phyloP scores from a whole-genome alignment of 768 basidiomycete species.

The Stropharia rugosoannulata region DNA sequence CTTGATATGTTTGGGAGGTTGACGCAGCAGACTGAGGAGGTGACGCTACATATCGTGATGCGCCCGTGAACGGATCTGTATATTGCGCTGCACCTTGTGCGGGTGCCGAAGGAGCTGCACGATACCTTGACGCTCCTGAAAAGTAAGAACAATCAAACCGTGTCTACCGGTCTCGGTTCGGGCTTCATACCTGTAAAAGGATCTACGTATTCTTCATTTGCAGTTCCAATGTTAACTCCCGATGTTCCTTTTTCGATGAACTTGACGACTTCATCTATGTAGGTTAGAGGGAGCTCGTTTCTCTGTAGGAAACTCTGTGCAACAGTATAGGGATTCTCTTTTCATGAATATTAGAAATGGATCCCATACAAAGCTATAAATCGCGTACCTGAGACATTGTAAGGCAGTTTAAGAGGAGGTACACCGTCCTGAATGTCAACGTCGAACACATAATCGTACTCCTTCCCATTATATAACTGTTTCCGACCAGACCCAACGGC shows the following conservation, averaged over 20 bases:
- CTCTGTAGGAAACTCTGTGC: conserved; percentile 85
- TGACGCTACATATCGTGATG: conserved; percentile 45
- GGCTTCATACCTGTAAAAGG: conserved; percentile 82
- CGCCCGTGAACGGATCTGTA: conserved; percentile 50
- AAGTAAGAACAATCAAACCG: conserved; percentile 25
- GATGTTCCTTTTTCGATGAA: conserved; percentile 94
- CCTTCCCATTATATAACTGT: conserved; percentile 89
- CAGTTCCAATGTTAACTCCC: conserved; percentile 67
- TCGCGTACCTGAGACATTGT: conserved; percentile 76
- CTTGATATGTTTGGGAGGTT: too few relatives aligned
- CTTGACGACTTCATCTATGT: conserved; percentile 86
- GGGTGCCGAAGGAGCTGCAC: conserved; percentile 34
- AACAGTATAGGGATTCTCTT: conserved; percentile 89
- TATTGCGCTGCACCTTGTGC: conserved; percentile 24
- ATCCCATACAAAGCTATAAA: not conserved
- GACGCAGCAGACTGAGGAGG: too few relatives aligned
- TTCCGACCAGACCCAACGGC: conserved; percentile 89
- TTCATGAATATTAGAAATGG: not conserved
- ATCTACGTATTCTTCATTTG: conserved; percentile 69
- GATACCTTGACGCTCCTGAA: conserved; percentile 54
- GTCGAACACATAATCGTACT: conserved; percentile 99
- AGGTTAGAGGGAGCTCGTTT: conserved; percentile 80
- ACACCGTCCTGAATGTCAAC: conserved; percentile 94
- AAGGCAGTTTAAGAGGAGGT: conserved; percentile 92
- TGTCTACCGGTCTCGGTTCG: conserved; percentile 41